These are phyloP conservation scores for Closterium sp. DNA, from an alignment of 139 green algal species.

Conservation along the genomic window DNA sequence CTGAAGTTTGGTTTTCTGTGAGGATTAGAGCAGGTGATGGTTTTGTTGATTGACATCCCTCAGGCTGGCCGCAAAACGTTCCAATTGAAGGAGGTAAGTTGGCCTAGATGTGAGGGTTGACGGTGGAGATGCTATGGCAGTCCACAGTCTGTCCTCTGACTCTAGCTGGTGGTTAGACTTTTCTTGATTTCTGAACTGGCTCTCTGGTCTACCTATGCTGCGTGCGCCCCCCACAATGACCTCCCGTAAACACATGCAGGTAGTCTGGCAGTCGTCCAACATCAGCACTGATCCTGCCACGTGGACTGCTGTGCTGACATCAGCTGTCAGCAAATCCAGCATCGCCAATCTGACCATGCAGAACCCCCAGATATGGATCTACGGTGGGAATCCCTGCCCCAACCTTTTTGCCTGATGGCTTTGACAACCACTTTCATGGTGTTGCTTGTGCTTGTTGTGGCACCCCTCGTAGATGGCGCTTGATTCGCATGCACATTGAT, in stretches of 20 bases:
- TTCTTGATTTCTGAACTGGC: no score
- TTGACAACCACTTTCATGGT: not conserved
- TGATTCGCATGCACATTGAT: no score
- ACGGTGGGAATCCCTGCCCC: not conserved
- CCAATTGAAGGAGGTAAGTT: no score
- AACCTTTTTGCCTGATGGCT: not conserved
- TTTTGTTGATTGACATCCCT: not conserved
- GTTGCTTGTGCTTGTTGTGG: no score
- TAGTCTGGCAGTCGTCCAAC: not conserved
- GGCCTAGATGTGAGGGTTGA: no score
- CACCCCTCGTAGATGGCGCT: no score
- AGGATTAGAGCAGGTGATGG: not conserved
- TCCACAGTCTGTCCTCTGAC: no score
- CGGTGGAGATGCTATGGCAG: no score
- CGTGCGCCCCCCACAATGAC: no score
- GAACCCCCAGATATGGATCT: not conserved
- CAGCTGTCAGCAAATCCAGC: not conserved
- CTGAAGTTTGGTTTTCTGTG: no score
- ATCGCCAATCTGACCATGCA: not conserved
- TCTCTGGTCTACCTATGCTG: no score
- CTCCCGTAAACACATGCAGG: not conserved
- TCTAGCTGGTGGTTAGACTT: no score
- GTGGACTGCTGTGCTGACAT: not conserved
- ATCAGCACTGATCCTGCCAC: not conserved
- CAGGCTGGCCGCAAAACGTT: not conserved